phyloP scores from a whole-genome alignment of 2,329 filamentous ascomycete species.

The Hypocreales sp. region DNA sequence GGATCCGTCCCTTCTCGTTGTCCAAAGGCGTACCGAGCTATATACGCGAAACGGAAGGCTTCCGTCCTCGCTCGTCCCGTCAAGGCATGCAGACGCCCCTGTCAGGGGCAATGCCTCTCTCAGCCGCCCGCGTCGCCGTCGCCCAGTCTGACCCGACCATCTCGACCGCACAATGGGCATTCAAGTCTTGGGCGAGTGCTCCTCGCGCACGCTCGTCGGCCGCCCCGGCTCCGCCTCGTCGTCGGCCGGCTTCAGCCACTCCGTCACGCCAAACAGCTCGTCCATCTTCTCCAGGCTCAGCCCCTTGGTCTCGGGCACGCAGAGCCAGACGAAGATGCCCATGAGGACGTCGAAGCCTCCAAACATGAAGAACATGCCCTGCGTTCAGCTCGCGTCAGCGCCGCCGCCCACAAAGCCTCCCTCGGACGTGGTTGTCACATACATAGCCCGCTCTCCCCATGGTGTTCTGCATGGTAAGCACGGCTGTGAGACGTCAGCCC shows the following conservation, averaged over 20 bases:
- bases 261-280: conserved; percentile 46
- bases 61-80: too few species aligned
- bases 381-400: neutral
- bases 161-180: neutral
- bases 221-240: conserved; percentile 14
- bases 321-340: conserved; percentile 50
- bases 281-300: conserved; percentile 48
- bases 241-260: conserved; percentile 16
- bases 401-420: neutral
- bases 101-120: too few species aligned
- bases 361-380: conserved; percentile 55
- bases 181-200: conserved; percentile 7
- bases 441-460: conserved; percentile 26
- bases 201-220: conserved; percentile 12
- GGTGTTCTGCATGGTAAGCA: conserved; percentile 50
- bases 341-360: conserved; percentile 49
- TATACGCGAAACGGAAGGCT: too few species aligned
- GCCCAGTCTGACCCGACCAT: neutral
- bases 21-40: too few species aligned
- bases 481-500: conserved; percentile 18
- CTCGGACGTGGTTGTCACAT: conserved; percentile 9
- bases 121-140: too few species aligned
- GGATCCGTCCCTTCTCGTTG: too few species aligned
- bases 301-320: conserved; percentile 59
- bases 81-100: too few species aligned